Conservation (phyloP, 768 basidiomycete species). For the Termitomyces sp. region DNA sequence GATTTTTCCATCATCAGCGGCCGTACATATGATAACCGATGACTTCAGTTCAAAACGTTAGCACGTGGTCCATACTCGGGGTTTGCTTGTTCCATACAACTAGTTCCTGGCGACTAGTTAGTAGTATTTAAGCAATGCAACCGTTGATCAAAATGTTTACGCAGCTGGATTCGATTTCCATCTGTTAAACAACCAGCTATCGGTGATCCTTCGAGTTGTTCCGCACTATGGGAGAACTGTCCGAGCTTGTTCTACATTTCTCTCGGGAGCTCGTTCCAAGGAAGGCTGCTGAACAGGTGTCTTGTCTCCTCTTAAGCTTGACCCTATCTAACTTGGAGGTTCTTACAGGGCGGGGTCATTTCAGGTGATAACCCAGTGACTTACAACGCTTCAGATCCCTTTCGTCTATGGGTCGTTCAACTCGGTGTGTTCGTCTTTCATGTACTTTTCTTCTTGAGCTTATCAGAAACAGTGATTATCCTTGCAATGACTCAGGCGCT, state of each 20-base stretch:
- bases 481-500: slow-evolving; percentile 74
- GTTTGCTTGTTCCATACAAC: too few species aligned
- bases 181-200: neutral
- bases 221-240: slow-evolving; percentile 43
- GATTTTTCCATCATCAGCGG: neutral
- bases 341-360: slow-evolving; percentile 67
- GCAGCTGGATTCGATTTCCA: neutral
- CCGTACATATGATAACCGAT: neutral
- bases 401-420: slow-evolving; percentile 76
- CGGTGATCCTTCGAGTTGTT: slow-evolving; percentile 1
- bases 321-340: neutral
- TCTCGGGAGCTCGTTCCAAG: slow-evolving; percentile 30
- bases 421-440: slow-evolving; percentile 40
- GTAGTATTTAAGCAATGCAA: neutral
- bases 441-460: neutral
- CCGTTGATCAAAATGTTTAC: neutral
- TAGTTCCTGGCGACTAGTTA: neutral
- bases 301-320: slow-evolving; percentile 4
- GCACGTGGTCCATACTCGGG: neutral
- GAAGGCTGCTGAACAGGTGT: slow-evolving; percentile 44
- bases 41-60: too few species aligned
- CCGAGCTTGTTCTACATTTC: slow-evolving; percentile 28
- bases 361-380: slow-evolving; percentile 64
- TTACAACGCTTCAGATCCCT: slow-evolving; percentile 61
- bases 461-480: slow-evolving; percentile 60